A percentile compares a stretch with the other conserved stretches of the same genome.
phyloP scores from a whole-genome alignment of 2,329 filamentous ascomycete genomes.

The Fusarium sp. region DNA sequence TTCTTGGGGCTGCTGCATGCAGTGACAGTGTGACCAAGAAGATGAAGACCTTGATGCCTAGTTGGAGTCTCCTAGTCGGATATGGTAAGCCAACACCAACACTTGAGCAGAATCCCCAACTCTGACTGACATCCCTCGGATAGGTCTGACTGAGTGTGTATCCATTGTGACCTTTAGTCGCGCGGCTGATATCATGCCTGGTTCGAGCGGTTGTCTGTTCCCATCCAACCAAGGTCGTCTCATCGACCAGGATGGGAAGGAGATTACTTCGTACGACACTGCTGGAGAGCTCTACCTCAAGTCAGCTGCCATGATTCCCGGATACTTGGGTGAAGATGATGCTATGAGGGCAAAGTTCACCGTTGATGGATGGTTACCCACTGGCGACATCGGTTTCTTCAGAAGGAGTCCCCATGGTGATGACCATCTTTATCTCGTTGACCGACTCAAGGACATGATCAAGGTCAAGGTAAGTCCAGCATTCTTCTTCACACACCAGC shows the following conservation, averaged over 20 bases:
- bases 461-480: neutral
- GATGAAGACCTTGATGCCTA: neutral
- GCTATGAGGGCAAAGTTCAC: neutral
- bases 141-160: neutral
- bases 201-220: neutral
- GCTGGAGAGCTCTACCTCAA: neutral
- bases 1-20: neutral
- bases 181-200: neutral
- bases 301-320: neutral
- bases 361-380: neutral
- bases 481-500: fast-evolving
- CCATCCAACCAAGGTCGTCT: neutral
- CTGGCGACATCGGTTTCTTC: neutral
- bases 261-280: neutral
- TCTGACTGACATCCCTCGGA: fast-evolving
- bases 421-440: neutral
- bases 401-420: neutral
- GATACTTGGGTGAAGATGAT: neutral
- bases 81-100: neutral
- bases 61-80: neutral
- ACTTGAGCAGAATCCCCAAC: fast-evolving
- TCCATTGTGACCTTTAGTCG: neutral
- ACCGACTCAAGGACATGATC: neutral
- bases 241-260: neutral
- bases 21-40: neutral